Conservation (phyloP, 306 rosid genomes). For the barrel medic (Medicago truncatula) region DNA sequence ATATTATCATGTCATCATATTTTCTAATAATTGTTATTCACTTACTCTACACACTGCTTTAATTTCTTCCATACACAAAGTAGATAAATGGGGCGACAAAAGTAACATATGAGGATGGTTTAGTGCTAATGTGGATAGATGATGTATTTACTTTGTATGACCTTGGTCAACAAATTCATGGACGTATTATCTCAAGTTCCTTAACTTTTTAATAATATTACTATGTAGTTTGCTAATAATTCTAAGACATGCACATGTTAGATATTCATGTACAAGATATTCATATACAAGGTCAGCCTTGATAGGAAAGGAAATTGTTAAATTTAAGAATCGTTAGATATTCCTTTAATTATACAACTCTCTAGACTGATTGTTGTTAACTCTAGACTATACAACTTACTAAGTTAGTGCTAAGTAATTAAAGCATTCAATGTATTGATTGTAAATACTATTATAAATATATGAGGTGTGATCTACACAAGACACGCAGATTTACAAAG, state of each 20-base stretch:
- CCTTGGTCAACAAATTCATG: not conserved
- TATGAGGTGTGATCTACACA: too few species aligned
- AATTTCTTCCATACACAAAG: not conserved
- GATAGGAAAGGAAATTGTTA: not conserved
- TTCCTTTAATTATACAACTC: too few species aligned
- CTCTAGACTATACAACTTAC: too few species aligned
- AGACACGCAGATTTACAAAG: too few species aligned
- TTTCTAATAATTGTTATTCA: not conserved
- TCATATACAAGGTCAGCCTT: not conserved
- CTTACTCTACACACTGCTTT: not conserved
- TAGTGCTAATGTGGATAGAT: not conserved
- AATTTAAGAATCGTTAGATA: too few species aligned
- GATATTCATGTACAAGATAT: not conserved
- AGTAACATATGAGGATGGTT: constrained; percentile 4
- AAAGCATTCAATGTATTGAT: too few species aligned
- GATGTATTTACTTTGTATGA: not conserved
- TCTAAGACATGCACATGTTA: not conserved
- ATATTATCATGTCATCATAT: not conserved
- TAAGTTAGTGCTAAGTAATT: too few species aligned
- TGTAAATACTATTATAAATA: too few species aligned
- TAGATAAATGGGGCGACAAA: not conserved
- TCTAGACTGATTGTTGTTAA: too few species aligned
- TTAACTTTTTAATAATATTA: not conserved
- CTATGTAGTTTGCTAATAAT: constrained; percentile 3
- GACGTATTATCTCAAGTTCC: not conserved